A percentile compares a stretch with the other conserved stretches of the same genome.
These are phyloP conservation scores for Arachis hypogaea DNA, from an alignment of 306 rosid genomes.

Conservation along the genomic window DNA sequence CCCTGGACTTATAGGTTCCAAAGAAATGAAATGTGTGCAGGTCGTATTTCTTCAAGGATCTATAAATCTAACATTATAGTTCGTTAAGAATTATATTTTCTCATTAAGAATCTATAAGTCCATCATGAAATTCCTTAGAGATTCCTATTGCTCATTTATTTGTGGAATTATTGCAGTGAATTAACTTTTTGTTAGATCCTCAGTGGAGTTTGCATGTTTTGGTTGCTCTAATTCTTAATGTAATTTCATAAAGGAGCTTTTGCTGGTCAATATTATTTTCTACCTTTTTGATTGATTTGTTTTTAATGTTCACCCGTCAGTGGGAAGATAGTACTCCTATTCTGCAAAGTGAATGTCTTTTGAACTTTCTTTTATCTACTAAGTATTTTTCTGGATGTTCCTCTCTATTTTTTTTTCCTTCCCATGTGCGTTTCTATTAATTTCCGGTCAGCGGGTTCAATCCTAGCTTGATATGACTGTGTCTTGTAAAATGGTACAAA, in stretches of 20 bases:
- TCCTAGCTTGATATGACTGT: not conserved
- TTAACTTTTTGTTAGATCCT: not conserved
- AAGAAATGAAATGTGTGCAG: too few species aligned
- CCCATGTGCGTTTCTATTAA: not conserved
- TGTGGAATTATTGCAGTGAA: not conserved
- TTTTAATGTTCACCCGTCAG: not conserved
- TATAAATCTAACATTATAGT: too few species aligned
- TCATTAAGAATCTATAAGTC: too few species aligned
- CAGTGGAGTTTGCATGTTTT: not conserved
- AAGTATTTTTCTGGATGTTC: not conserved
- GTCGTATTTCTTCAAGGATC: too few species aligned
- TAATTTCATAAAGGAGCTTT: not conserved
- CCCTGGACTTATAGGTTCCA: too few species aligned
- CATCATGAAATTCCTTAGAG: too few species aligned
- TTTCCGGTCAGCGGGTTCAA: not conserved
- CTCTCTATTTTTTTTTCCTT: not conserved
- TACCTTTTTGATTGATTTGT: not conserved
- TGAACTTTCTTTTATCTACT: not conserved
- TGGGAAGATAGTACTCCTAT: not conserved
- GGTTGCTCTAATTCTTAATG: not conserved
- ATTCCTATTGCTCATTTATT: too few species aligned
- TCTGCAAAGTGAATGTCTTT: not conserved
- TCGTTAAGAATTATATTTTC: too few species aligned
- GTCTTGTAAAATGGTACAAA: not conserved
- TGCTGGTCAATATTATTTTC: not conserved